Percentiles rank a stretch among this genome's conserved stretches.
Evolutionary conservation across 1,284 basidiomycete species (phyloP).

Genomic region (Cutaneotrichosporon sp.): DNA sequence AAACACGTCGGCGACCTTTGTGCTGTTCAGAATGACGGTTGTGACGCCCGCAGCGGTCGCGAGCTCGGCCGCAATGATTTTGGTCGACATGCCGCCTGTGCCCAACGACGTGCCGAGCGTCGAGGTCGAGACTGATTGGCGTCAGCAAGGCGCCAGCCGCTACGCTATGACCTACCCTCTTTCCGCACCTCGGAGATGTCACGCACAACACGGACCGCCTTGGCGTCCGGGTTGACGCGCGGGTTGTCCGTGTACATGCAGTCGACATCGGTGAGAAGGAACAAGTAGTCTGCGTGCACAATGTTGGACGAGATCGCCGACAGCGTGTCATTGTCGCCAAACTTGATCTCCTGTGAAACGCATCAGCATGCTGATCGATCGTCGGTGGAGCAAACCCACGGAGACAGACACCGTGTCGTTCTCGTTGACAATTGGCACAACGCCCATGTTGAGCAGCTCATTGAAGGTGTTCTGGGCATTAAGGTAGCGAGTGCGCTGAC

Average conservation of each 20-base stretch:
- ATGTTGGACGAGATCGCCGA: constrained; percentile 95
- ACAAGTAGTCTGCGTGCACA: constrained; percentile 95
- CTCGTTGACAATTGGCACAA: constrained; percentile 92
- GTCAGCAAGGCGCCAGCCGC: not conserved
- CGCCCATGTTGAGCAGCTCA: constrained; percentile 80
- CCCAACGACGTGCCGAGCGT: constrained; percentile 89
- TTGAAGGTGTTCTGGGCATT: constrained; percentile 91
- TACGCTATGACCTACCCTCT: constrained; percentile 57
- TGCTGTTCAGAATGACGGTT: constrained; percentile 82
- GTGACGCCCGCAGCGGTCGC: constrained; percentile 94
- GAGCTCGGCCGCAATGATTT: constrained; percentile 95
- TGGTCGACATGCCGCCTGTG: constrained; percentile 99
- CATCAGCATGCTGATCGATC: not conserved
- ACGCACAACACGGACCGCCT: constrained; percentile 71
- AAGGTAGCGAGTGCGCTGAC: constrained; percentile 78
- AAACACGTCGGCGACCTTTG: constrained; percentile 70
- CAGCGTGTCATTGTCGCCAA: constrained; percentile 97
- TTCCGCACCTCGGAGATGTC: constrained; percentile 76
- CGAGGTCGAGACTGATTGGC: constrained; percentile 68
- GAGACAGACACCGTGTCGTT: constrained; percentile 94
- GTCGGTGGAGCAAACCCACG: constrained; percentile 53
- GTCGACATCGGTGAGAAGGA: constrained; percentile 94
- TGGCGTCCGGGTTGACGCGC: constrained; percentile 76
- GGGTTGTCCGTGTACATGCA: constrained; percentile 91
- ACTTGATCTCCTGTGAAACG: constrained; percentile 83